phyloP scores from a whole-genome alignment of 2,329 filamentous ascomycete species.

The Immersiporthe knoxdaviesiana region DNA sequence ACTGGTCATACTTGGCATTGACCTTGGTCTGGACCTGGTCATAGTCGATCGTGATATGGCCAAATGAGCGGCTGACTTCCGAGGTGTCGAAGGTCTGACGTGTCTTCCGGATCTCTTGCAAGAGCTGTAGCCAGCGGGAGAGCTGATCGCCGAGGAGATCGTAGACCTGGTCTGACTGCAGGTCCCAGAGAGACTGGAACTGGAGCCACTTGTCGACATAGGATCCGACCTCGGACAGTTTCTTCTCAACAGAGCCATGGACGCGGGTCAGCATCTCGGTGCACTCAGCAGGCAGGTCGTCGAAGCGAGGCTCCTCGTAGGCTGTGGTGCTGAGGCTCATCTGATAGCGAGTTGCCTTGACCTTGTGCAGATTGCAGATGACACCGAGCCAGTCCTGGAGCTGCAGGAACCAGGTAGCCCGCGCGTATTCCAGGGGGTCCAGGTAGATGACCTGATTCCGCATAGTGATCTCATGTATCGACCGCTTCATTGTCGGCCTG shows the following conservation, averaged over 20 bases:
- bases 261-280: constrained; percentile 78
- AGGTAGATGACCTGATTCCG: constrained; percentile 97
- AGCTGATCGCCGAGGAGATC: constrained; percentile 89
- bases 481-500: constrained; percentile 68
- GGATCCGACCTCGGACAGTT: constrained; percentile 74
- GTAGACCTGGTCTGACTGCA: constrained; percentile 94
- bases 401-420: constrained; percentile 91
- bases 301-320: constrained; percentile 74
- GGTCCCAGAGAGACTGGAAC: constrained; percentile 97
- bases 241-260: constrained; percentile 81
- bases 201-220: constrained; percentile 99
- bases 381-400: constrained; percentile 92
- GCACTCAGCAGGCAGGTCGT: constrained; percentile 82
- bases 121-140: constrained; percentile 87
- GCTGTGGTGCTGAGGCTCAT: constrained; percentile 74
- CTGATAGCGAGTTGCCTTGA: constrained; percentile 94
- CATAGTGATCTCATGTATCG: constrained; percentile 95
- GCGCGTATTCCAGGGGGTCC: constrained; percentile 87
- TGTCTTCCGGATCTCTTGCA: constrained; percentile 97
- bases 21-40: constrained; percentile 99
- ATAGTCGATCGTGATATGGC: constrained; percentile 94
- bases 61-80: constrained; percentile 89
- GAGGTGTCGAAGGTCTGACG: constrained; percentile 97
- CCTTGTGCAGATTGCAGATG: constrained; percentile 88
- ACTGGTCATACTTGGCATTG: constrained; percentile 98